phyloP scores from a whole-genome alignment of 2,329 filamentous ascomycete genomes.

The Ceratocystis cacaofunesta region DNA sequence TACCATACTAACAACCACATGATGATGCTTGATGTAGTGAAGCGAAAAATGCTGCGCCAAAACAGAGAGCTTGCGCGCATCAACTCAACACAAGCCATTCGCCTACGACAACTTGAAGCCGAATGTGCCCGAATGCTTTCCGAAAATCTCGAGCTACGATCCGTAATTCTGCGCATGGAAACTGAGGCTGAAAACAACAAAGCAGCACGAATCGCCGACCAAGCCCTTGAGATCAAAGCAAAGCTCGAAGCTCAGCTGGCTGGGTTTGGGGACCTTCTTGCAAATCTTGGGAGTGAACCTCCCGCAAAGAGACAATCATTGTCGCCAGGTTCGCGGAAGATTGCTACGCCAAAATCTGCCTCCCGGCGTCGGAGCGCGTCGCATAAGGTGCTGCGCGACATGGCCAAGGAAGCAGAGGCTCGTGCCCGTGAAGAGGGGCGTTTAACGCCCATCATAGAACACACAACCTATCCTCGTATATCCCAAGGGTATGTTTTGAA shows the following conservation, averaged over 20 bases:
- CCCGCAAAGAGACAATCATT: constrained; percentile 35
- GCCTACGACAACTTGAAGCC: constrained; percentile 61
- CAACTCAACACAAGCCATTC: constrained; percentile 63
- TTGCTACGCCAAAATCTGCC: constrained; percentile 29
- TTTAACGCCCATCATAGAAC: constrained; percentile 54
- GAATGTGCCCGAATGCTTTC: constrained; percentile 60
- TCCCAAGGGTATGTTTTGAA: constrained; percentile 47
- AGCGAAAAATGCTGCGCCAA: constrained; percentile 64
- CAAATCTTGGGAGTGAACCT: constrained; percentile 47
- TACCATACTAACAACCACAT: constrained; percentile 7
- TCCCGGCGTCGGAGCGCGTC: constrained; percentile 35
- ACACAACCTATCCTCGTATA: constrained; percentile 49
- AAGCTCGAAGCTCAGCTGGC: constrained; percentile 57
- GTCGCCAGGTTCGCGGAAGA: constrained; percentile 25
- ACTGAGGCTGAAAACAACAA: constrained; percentile 49
- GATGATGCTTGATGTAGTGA: constrained; percentile 37
- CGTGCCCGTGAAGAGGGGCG: constrained; percentile 37
- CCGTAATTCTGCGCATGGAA: constrained; percentile 55
- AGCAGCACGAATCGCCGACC: constrained; percentile 44
- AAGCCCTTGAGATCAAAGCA: constrained; percentile 53
- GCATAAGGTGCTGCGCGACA: constrained; percentile 41
- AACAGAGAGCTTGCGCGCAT: constrained; percentile 70
- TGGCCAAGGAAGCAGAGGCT: constrained; percentile 39
- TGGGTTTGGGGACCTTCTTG: constrained; percentile 54
- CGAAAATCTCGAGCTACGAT: constrained; percentile 62